A percentile compares a stretch with the other conserved stretches of the same genome.
Evolutionary conservation across 371 early-diverging fungal species (phyloP).

Genomic region (Zychaea mexicana): DNA sequence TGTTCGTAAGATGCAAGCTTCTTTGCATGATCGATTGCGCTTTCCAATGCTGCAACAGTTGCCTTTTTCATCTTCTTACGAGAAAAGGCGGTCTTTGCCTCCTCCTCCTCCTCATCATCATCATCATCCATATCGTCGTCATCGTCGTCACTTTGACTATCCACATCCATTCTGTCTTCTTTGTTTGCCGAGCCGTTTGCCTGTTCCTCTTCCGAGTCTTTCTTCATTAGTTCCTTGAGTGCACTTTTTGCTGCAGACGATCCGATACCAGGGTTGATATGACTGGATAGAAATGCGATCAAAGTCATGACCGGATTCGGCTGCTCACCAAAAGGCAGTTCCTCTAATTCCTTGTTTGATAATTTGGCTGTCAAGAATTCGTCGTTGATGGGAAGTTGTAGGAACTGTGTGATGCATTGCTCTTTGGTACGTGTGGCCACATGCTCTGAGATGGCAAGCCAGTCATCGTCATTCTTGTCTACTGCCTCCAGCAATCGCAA

Average conservation of each 20-base stretch:
- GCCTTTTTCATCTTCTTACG: slow-evolving; percentile 50
- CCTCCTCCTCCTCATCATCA: slow-evolving; percentile 2
- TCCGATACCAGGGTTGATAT: slow-evolving; percentile 51
- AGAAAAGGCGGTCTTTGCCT: slow-evolving; percentile 29
- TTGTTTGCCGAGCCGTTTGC: too few relatives aligned
- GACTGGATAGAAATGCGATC: slow-evolving; percentile 44
- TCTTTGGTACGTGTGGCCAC: slow-evolving; percentile 93
- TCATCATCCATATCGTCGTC: slow-evolving; percentile 26
- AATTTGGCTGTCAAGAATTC: slow-evolving; percentile 31
- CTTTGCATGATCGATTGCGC: slow-evolving; percentile 63
- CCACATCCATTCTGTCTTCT: too few relatives aligned
- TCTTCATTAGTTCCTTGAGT: slow-evolving; percentile 24
- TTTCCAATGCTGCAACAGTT: slow-evolving; percentile 57
- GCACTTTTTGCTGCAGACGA: slow-evolving; percentile 49
- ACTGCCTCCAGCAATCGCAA: slow-evolving; percentile 93
- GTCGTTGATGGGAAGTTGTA: slow-evolving; percentile 91
- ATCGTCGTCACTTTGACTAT: slow-evolving; percentile 6
- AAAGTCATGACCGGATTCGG: slow-evolving; percentile 52
- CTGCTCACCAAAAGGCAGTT: slow-evolving; percentile 39
- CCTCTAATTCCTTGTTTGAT: slow-evolving; percentile 28
- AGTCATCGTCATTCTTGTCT: slow-evolving; percentile 96
- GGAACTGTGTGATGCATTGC: slow-evolving; percentile 95
- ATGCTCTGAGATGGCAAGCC: slow-evolving; percentile 93
- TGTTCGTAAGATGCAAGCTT: slow-evolving; percentile 75
- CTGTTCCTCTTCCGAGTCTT: not conserved